Evolutionary conservation across 2,329 filamentous ascomycete genomes (phyloP), one percentile per base, ranked within the genome.

Genomic region (Hypoxylon sp.): DNA sequence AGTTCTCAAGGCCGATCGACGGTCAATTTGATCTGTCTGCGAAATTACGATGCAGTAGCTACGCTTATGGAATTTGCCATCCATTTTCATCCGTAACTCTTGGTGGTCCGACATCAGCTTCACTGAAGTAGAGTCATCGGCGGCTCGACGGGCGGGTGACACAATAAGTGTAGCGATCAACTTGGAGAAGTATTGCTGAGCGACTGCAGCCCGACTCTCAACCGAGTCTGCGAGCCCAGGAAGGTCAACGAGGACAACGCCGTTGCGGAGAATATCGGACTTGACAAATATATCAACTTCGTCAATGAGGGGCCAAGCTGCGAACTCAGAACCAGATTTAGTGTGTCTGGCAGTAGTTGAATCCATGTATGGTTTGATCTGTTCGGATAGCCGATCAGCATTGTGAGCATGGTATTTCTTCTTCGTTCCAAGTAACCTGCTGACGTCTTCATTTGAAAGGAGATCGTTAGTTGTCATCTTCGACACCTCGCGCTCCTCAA

Each of bases 21-120:
- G 45, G 1, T 49, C 45, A 13, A 58, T 48, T 9, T 58, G 5
- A 21, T 58, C 55, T 1, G 28, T 58, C 13, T 58, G 45, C 13
- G 55, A 49, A 19, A 58, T 7, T 2, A 58, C 55, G 21, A 58
- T 23, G 17, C 55, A 58, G 19, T 41, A 58, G 19, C 13, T 19
- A 7, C 43, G 43, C 10, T 49, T 49, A n/a, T 58, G 55, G 9
- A 58, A 49, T n/a, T 49, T 58, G 4, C 55, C 55, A 14, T 58
- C 45, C 7, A 58, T 32, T 19, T 58, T 48, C 43, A 58, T 58
- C n/a, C 41, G 55, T 13, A 58, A n/a, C 19, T 58, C 55, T 23
- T 58, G 55, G 28, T 58, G 55, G 9, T 28, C 19, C 7, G 55
- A 49, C 13, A 58, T 10, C 14, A 58, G 19, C 10, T 41, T 58